These are phyloP conservation scores for Lathyrus sativus DNA, from an alignment of 306 rosid species.

Conservation along the genomic window DNA sequence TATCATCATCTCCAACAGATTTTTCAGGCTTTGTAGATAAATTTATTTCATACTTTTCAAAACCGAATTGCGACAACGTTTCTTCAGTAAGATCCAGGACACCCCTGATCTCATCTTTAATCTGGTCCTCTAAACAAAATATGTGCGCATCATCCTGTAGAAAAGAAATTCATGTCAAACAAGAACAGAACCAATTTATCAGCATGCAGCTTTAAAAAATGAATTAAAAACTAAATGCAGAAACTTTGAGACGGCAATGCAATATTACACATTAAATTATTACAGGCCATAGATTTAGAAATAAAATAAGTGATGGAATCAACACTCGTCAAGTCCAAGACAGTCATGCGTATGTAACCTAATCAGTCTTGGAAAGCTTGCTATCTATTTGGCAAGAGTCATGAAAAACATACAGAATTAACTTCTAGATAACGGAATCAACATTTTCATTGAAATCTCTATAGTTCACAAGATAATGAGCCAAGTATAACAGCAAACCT, in stretches of 20 bases:
- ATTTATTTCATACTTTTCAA: slow-evolving; percentile 86
- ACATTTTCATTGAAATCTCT: neutral
- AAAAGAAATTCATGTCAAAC: slow-evolving; percentile 40
- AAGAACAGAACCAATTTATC: slow-evolving; percentile 15
- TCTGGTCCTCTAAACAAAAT: slow-evolving; percentile 91
- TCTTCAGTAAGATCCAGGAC: slow-evolving; percentile 93
- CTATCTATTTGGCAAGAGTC: neutral
- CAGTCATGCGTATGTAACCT: slow-evolving; percentile 19
- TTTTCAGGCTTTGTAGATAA: slow-evolving; percentile 94
- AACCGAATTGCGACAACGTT: slow-evolving; percentile 79
- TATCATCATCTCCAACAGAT: slow-evolving; percentile 80
- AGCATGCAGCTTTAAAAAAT: slow-evolving; percentile 20
- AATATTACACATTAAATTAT: slow-evolving; percentile 21
- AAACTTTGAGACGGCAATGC: slow-evolving; percentile 1
- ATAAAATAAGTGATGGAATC: slow-evolving; percentile 2
- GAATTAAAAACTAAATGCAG: slow-evolving; percentile 21
- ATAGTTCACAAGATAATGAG: slow-evolving; percentile 32
- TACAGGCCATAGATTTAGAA: slow-evolving; percentile 8
- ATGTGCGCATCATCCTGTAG: slow-evolving; percentile 98
- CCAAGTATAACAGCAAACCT: slow-evolving; percentile 52
- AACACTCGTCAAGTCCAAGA: slow-evolving; percentile 1
- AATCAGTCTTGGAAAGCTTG: neutral
- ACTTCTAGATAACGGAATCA: slow-evolving; percentile 8
- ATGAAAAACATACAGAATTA: slow-evolving; percentile 9
- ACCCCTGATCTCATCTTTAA: slow-evolving; percentile 91